Conservation (phyloP, 2,329 filamentous ascomycete species). For the Fusarium sp. region DNA sequence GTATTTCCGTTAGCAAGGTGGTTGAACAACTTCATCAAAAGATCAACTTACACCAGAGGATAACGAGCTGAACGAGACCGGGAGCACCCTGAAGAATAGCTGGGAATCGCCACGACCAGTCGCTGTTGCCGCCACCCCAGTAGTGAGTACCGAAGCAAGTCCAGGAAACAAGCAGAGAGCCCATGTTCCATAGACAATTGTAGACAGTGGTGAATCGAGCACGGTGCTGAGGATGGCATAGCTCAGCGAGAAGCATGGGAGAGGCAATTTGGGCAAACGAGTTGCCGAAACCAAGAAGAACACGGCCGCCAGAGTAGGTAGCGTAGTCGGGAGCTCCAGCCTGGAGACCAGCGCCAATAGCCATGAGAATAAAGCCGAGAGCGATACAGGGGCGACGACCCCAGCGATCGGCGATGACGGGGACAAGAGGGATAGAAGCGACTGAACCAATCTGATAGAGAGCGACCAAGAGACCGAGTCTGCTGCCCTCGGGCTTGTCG, state of each 20-base stretch:
- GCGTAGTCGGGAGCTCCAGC: constrained; percentile 53
- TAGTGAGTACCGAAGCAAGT: constrained; percentile 70
- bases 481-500: constrained; percentile 48
- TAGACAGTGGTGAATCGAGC: constrained; percentile 73
- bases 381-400: constrained; percentile 56
- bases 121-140: constrained; percentile 52
- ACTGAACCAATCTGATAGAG: constrained; percentile 63
- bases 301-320: constrained; percentile 53
- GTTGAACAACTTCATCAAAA: fast-evolving
- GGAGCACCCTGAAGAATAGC: constrained; percentile 70
- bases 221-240: constrained; percentile 74
- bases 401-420: constrained; percentile 54
- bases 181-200: constrained; percentile 74
- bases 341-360: constrained; percentile 36
- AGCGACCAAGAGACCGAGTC: constrained; percentile 59
- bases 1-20: background rate
- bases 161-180: constrained; percentile 67
- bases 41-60: constrained; percentile 62
- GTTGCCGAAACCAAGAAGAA: constrained; percentile 69
- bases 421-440: constrained; percentile 56
- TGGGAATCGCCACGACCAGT: constrained; percentile 75
- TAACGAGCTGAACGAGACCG: constrained; percentile 67
- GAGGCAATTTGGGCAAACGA: constrained; percentile 70
- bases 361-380: constrained; percentile 56
- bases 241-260: constrained; percentile 71